Evolutionary conservation across 2,329 filamentous ascomycete genomes (phyloP), one percentile per base, ranked within the genome.

Genomic region (Mycocentrospora acerina): DNA sequence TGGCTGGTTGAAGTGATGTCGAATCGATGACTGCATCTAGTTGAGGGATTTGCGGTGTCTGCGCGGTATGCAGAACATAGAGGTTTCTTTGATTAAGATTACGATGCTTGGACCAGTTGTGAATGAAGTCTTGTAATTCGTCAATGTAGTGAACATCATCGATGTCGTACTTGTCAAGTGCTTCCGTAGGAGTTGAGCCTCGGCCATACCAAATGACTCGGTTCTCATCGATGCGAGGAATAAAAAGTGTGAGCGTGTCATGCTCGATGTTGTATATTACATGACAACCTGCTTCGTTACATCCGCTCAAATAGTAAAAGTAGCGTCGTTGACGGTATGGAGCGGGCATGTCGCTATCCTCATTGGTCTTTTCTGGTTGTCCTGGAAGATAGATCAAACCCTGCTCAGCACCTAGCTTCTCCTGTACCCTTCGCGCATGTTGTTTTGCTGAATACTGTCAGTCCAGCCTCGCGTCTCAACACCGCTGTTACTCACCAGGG

Each of bases 191-290:
- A 8, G 74, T 77, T 0, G 82, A 82, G 15, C 76, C 79, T 24
- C 72, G 73, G 12, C 85, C 85, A 55, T 79, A 80, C 76, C 79
- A 88, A 32, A 88, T 77, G 9, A 79, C 72, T 51, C 77, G 72
- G 12, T 72, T 73, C 11, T 78, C 79, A 49, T 86, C 79, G 48
- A 83, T 79, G 52, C 80, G 79, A 2, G 86, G 86, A 32, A 91
- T 81, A 78, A 85, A 93, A 18, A 91, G 77, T 4, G 77, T 80
- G 40, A 93, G 76, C 15, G 71, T 69, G 60, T 90, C 85, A 9
- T 69, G 69, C 22, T 66, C 63, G 44, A 82, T 74, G 55, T 81
- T 73, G 58, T 83, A 83, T 2, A 75, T 78, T 27, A 82, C 53
- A 40, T 73, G 68, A 51, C 77, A 81, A 48, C 79, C 74, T 2